These are phyloP conservation scores for Podospora anserina DNA, from an alignment of 495 filamentous ascomycete species.

Conservation along the genomic window DNA sequence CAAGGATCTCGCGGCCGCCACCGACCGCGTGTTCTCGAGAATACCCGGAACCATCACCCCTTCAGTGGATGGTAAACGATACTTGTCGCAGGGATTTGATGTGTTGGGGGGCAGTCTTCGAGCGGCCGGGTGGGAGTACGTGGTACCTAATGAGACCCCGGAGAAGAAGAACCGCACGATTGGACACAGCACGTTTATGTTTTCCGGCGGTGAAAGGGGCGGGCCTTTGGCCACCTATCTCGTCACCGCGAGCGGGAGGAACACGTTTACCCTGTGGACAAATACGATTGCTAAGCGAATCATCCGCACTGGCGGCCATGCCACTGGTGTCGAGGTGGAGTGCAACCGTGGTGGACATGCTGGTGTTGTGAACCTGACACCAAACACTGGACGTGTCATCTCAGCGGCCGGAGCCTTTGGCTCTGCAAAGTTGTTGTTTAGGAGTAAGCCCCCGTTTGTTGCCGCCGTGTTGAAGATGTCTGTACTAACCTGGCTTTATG, in stretches of 20 bases:
- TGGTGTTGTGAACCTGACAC: slow-evolving; percentile 56
- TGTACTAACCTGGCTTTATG: not conserved
- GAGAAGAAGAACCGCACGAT: slow-evolving; percentile 63
- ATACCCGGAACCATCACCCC: slow-evolving; percentile 68
- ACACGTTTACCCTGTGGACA: slow-evolving; percentile 62
- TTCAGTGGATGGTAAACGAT: slow-evolving; percentile 61
- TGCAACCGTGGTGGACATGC: slow-evolving; percentile 52
- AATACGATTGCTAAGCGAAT: slow-evolving; percentile 62
- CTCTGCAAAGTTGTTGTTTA: slow-evolving; percentile 61
- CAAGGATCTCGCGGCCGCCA: slow-evolving; percentile 56
- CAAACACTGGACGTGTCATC: slow-evolving; percentile 60
- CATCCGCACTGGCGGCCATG: slow-evolving; percentile 53
- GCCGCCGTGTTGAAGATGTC: not conserved
- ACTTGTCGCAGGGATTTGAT: slow-evolving; percentile 61
- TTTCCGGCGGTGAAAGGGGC: slow-evolving; percentile 58
- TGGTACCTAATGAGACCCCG: slow-evolving; percentile 57
- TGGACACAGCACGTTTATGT: slow-evolving; percentile 64
- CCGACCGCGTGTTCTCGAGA: slow-evolving; percentile 57
- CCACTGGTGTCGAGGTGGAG: slow-evolving; percentile 64
- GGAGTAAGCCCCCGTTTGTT: slow-evolving; percentile 27
- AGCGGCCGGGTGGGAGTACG: slow-evolving; percentile 56
- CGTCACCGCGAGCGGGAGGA: slow-evolving; percentile 51
- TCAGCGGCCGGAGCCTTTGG: slow-evolving; percentile 65
- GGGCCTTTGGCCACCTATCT: slow-evolving; percentile 72
- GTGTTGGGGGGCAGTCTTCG: slow-evolving; percentile 53